Evolutionary conservation across 192 early-diverging fungal species (phyloP).

Genomic region (Pilobolus umbonatus): DNA sequence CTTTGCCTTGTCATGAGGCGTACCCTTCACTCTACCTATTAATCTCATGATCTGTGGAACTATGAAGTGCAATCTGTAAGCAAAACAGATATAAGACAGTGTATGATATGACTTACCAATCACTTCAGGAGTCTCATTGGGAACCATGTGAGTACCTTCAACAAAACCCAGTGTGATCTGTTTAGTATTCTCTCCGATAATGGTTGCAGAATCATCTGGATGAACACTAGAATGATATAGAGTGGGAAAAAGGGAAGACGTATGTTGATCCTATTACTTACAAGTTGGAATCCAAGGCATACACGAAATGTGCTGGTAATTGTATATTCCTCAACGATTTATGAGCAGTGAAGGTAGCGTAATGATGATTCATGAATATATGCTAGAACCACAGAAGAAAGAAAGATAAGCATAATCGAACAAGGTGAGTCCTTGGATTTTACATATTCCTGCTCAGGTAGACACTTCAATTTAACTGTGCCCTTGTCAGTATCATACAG

Average conservation of each 20-base stretch:
- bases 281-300: constrained; percentile 35
- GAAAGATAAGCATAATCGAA: neutral
- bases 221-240: neutral
- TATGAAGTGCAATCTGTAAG: neutral
- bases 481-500: constrained; percentile 36
- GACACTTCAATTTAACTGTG: constrained; percentile 39
- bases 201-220: constrained; percentile 20
- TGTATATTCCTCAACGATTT: constrained; percentile 23
- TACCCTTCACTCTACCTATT: neutral
- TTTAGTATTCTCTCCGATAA: constrained; percentile 11
- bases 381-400: constrained; percentile 2
- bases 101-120: constrained; percentile 24
- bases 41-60: constrained; percentile 15
- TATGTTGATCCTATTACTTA: constrained; percentile 18
- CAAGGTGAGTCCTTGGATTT: too few relatives aligned
- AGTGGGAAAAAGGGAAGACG: neutral
- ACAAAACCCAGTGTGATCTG: constrained; percentile 20
- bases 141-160: constrained; percentile 36
- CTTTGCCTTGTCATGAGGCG: neutral
- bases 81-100: neutral
- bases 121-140: constrained; percentile 36
- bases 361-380: constrained; percentile 13
- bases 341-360: constrained; percentile 22
- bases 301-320: constrained; percentile 39
- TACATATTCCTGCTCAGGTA: constrained; percentile 42